These are phyloP conservation scores for Mangifera indica DNA, from an alignment of 345 rosid species.

Conservation along the genomic window DNA sequence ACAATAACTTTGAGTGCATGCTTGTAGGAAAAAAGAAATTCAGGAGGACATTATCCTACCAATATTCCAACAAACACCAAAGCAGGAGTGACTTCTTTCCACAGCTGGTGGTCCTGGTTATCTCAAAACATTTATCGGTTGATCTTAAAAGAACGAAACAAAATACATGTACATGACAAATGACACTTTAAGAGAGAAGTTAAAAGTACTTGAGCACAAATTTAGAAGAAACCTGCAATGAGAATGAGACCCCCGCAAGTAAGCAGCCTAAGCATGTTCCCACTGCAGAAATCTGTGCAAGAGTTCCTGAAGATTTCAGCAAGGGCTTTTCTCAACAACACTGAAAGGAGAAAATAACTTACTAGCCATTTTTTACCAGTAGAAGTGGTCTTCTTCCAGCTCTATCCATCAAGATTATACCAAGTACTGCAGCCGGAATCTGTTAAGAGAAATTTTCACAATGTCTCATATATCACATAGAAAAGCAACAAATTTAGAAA, in stretches of 20 bases:
- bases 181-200: not conserved
- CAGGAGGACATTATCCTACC: not conserved
- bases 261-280: slow-evolving; percentile 25
- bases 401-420: slow-evolving; percentile 40
- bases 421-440: slow-evolving; percentile 29
- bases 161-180: not conserved
- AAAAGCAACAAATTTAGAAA: not conserved
- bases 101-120: slow-evolving; percentile 17
- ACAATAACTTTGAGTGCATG: not conserved
- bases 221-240: slow-evolving; percentile 16
- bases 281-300: slow-evolving; percentile 19
- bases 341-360: not conserved
- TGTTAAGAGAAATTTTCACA: slow-evolving; percentile 13
- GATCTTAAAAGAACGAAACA: not conserved
- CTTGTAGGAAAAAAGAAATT: not conserved
- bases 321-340: not conserved
- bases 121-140: not conserved
- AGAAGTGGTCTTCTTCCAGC: slow-evolving; percentile 53
- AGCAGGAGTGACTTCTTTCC: slow-evolving; percentile 16
- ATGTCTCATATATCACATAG: not conserved
- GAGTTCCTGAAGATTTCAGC: not conserved
- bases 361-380: slow-evolving; percentile 23
- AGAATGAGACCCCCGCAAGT: slow-evolving; percentile 24
- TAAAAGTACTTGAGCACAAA: not conserved
- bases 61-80: slow-evolving; percentile 13